Base-by-base conservation (phyloP, 495 filamentous ascomycete genomes). In the Podospora pseudopauciseta region DNA sequence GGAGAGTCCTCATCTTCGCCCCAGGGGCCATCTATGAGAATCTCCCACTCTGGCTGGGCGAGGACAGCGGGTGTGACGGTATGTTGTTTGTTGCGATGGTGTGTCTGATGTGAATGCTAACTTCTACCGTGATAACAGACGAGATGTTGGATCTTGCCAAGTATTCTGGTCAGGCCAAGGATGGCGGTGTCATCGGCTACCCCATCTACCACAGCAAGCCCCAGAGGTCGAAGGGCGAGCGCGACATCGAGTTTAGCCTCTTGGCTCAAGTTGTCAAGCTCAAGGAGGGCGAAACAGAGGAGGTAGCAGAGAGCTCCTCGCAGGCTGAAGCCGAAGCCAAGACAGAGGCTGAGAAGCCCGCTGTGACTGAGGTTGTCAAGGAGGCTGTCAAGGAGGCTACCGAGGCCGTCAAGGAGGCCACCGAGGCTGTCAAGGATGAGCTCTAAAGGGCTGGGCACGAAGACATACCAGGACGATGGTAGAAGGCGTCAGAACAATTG, bases 1-100 rank as follows among this genome's bases (percentile, higher is more conserved):
- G 68, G 57, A 68, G 71, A 65, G 65, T 77, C 0, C 74, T 72
- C 16, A 39, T 80, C 2, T 80, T 80, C 64, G 78, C 78, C 5
- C 78, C 78, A 0, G 78, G 75, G 0, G 78, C 76, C 4, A 1
- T 80, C 32, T 76, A 79, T 44, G 68, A 75, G 62, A 65, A 64
- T n/a, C 59, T 76, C 56, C 78, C 78, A 26, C 67, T 80, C 16
- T 80, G 74, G 74, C 74, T 80, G 4, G 76, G 74, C 11, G 75
- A 74, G 71, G 69, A 64, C 19, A 80, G 75, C 39, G 61, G 68
- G 6, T 80, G 78, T 55, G 65, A 70, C 7, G 76, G 78, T 79
- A 11, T 58, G 77, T 63, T 19, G 9, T 19, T 18, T 2, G 11
- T n/a, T 57, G 18, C 15, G 39, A 59, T 56, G 61, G 19, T 15